Conservation (phyloP, 108 stramenopile species). For the Mediolabrus comicus region DNA sequence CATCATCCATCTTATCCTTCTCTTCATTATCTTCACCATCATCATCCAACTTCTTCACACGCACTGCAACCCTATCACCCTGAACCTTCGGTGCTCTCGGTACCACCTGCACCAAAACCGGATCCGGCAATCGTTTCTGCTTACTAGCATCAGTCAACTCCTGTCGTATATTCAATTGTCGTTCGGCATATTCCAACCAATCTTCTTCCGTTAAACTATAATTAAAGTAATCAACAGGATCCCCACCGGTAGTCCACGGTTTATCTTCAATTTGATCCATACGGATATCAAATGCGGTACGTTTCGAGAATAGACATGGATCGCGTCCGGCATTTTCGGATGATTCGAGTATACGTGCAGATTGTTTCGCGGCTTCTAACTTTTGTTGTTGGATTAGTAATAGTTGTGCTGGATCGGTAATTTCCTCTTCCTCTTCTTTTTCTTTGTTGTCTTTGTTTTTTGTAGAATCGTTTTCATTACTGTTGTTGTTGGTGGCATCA, state of each 20-base stretch:
- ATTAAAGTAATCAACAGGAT: slow-evolving; percentile 87
- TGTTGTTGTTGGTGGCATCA: neutral
- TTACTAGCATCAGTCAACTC: slow-evolving; percentile 85
- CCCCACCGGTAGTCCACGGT: slow-evolving; percentile 71
- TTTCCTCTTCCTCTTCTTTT: slow-evolving; percentile 54
- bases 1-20: slow-evolving; percentile 3
- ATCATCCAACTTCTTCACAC: slow-evolving; percentile 19
- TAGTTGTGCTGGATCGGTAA: slow-evolving; percentile 79
- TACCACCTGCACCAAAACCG: slow-evolving; percentile 74
- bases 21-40: slow-evolving; percentile 32
- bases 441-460: slow-evolving; percentile 20
- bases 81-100: slow-evolving; percentile 64
- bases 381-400: slow-evolving; percentile 76
- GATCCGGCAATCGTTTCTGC: slow-evolving; percentile 78
- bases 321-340: slow-evolving; percentile 92
- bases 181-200: slow-evolving; percentile 83
- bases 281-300: slow-evolving; percentile 90
- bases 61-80: slow-evolving; percentile 67
- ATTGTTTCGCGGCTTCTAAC: slow-evolving; percentile 71
- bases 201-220: slow-evolving; percentile 83
- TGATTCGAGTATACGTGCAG: slow-evolving; percentile 66
- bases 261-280: slow-evolving; percentile 93
- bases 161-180: slow-evolving; percentile 80
- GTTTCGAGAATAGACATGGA: slow-evolving; percentile 84
- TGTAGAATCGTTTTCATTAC: slow-evolving; percentile 1